Percentiles rank a stretch among this genome's conserved stretches.
phyloP scores from a whole-genome alignment of 805 yeast genomes.

The Cyberlindnera japonica region DNA sequence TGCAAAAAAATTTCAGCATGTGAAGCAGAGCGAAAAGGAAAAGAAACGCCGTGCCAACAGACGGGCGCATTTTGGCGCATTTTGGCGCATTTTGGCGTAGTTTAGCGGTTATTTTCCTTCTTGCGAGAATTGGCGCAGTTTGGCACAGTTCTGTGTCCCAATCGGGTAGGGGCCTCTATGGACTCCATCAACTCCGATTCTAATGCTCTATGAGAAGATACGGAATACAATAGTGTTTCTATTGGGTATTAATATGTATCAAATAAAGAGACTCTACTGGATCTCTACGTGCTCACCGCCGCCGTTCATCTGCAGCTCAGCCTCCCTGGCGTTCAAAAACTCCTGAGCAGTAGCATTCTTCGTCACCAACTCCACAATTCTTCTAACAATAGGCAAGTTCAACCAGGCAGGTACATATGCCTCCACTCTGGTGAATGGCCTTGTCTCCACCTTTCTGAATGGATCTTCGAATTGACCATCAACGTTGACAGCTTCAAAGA shows the following conservation, averaged over 20 bases:
- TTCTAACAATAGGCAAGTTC: constrained; percentile 81
- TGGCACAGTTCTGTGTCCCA: constrained; percentile 1
- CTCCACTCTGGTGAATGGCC: constrained; percentile 78
- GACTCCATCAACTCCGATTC: too few relatives aligned
- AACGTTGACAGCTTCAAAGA: constrained; percentile 64
- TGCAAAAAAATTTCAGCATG: constrained; percentile 9
- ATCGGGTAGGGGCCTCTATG: too few relatives aligned
- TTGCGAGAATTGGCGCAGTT: not conserved
- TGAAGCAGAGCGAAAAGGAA: constrained; percentile 2
- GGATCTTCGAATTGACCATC: constrained; percentile 83
- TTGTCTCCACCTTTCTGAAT: constrained; percentile 64
- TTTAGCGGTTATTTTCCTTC: too few relatives aligned
- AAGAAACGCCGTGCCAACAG: not conserved
- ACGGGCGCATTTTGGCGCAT: not conserved
- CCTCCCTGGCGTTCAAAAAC: constrained; percentile 25
- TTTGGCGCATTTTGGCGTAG: not conserved
- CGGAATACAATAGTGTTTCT: too few relatives aligned
- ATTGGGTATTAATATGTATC: constrained; percentile 1
- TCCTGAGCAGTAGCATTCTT: constrained; percentile 76
- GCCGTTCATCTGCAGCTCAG: constrained; percentile 16
- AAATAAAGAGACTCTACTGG: not conserved
- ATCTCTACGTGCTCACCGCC: constrained; percentile 8
- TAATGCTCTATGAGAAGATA: too few relatives aligned
- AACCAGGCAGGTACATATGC: constrained; percentile 95
- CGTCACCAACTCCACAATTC: constrained; percentile 84